A percentile compares a stretch with the other conserved stretches of the same genome.
Conservation (phyloP, 176 grass and related monocot genomes). For the Aegilops longissima region DNA sequence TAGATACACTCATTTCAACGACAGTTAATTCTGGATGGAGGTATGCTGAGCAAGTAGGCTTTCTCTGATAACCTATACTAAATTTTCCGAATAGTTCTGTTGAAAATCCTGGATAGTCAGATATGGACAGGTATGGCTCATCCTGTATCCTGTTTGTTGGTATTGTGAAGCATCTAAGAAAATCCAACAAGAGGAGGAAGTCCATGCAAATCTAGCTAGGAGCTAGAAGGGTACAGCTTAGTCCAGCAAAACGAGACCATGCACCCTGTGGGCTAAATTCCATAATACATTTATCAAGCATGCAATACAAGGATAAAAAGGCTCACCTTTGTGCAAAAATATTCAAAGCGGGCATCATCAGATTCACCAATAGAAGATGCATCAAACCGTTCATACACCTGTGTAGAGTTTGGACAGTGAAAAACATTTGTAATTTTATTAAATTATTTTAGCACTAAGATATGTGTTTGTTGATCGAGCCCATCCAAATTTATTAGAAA, state of each 20-base stretch:
- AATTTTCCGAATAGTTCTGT: too few relatives aligned
- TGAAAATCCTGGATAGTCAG: too few relatives aligned
- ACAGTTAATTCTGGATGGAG: too few relatives aligned
- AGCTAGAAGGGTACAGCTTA: neutral
- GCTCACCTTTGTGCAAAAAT: slow-evolving; percentile 84
- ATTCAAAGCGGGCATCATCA: slow-evolving; percentile 66
- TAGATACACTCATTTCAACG: too few relatives aligned
- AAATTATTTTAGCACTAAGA: neutral
- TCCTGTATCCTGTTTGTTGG: too few relatives aligned
- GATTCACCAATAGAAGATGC: slow-evolving; percentile 62
- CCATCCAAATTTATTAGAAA: neutral
- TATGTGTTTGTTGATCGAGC: neutral
- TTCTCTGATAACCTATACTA: too few relatives aligned
- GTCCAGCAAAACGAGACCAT: neutral
- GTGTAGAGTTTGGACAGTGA: slow-evolving; percentile 28
- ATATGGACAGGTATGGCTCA: too few relatives aligned
- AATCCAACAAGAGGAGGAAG: too few relatives aligned
- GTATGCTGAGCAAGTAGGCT: too few relatives aligned
- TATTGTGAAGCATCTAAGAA: too few relatives aligned
- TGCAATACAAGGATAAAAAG: slow-evolving; percentile 23
- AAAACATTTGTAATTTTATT: slow-evolving; percentile 7
- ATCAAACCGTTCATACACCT: slow-evolving; percentile 87
- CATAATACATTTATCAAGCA: neutral
- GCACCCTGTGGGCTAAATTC: neutral
- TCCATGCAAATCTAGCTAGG: too few relatives aligned